Evolutionary conservation across 148 eudicot species (phyloP), one percentile per base, ranked within the genome.

Genomic region (Limonium bicolor): DNA sequence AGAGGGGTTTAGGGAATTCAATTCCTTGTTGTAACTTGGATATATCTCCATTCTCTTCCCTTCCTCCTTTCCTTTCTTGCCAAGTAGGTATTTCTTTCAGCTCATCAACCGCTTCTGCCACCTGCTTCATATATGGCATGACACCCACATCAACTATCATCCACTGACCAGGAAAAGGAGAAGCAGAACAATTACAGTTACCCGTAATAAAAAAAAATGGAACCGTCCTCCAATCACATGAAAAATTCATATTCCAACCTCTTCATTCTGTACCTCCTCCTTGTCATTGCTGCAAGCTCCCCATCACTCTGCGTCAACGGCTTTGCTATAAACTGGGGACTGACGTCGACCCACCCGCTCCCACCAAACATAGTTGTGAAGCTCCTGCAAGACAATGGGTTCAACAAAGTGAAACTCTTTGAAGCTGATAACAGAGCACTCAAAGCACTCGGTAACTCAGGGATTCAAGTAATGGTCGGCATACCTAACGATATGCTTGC

Each of bases 401-500:
- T 92, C 41, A 62, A 92, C 49, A 92, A 92, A 56, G 99, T 81
- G 46, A 92, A 92, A 58, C 73, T 92, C 0, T 92, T 92, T 9
- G 99, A 92, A 62, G 94, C 88, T 7, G 88, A 85, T 45, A 80
- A 76, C 10, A 71, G 62, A 17, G 80, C 78, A 0, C 46, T 92
- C 28, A 50, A 56, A 66, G 99, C 99, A 18, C 82, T 92, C 8
- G 94, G 94, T 13, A 73, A 71, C 46, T 78, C 95, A 0, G 94
- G 94, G 8, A 76, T 92, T n/a, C 67, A 92, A 34, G 99, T 92
- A 24, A 92, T 92, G 95, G 74, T 92, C 36, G 99, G 95, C 13
- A 85, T 92, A 7, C 99, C 99, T 9, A 92, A 92, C 44, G 83
- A 92, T 37, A 6, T 92, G 59, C 53, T 92, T 41, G 95, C 70